A percentile compares a stretch with the other conserved stretches of the same genome.
phyloP scores from a whole-genome alignment of 2,329 filamentous ascomycete genomes.

The Amylocarpus encephaloides region DNA sequence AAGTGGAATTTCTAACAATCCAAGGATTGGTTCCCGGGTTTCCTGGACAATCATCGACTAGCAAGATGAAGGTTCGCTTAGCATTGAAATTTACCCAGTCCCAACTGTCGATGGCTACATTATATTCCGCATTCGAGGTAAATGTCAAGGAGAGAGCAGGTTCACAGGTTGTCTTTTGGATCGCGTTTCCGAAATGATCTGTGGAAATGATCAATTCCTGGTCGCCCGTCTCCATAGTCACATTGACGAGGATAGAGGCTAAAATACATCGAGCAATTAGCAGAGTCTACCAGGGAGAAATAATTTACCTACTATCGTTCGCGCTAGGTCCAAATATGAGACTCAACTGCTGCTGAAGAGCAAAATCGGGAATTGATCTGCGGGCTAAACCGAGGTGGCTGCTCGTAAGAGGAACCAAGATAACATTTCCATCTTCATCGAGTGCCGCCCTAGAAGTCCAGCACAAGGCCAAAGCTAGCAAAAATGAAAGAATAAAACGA shows the following conservation, averaged over 20 bases:
- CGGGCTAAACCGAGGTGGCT: neutral
- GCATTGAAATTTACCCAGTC: constrained; percentile 5
- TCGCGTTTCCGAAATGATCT: constrained; percentile 1
- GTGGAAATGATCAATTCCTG: constrained; percentile 2
- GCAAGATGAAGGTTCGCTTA: constrained; percentile 4
- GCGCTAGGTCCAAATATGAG: neutral
- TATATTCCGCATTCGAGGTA: neutral
- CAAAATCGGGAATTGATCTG: neutral
- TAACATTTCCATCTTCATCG: neutral
- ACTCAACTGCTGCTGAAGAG: constrained; percentile 2
- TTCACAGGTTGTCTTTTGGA: neutral
- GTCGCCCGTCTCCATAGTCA: constrained; percentile 1
- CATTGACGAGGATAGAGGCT: constrained; percentile 4
- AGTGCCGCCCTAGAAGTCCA: neutral
- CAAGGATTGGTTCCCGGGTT: constrained; percentile 4
- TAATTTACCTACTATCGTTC: constrained; percentile 1
- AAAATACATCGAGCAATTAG: neutral
- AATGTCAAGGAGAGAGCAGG: neutral
- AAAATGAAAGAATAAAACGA: constrained; percentile 4
- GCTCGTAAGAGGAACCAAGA: neutral
- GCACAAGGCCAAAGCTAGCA: neutral
- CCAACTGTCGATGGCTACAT: constrained; percentile 1
- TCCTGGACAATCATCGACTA: constrained; percentile 1
- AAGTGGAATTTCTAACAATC: constrained; percentile 2
- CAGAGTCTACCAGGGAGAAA: neutral